Evolutionary conservation across 2,329 filamentous ascomycete genomes (phyloP), one percentile per base, ranked within the genome.

Genomic region (Teratosphaeria viscida): DNA sequence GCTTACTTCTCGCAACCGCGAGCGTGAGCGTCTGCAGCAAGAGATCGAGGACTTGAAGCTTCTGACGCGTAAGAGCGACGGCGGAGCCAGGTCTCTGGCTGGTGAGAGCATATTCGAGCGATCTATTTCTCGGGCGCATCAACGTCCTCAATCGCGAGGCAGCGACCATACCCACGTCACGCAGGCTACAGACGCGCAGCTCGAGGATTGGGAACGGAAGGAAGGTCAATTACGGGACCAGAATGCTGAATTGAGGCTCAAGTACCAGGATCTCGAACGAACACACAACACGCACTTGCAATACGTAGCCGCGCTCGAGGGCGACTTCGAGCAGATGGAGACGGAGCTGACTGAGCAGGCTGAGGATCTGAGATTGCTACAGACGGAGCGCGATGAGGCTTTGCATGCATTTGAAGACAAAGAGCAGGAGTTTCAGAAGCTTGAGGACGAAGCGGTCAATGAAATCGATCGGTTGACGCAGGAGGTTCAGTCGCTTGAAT

Each of bases 1-100:
- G 90, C 82, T 99, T 37, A 96, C 92, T 1, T 97, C 94, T 39
- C 84, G 94, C 27, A 96, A 96, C 70, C 88, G 91, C 29, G 94
- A 99, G 71, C 95, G 96, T 71, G 92, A 97, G 71, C 85, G 91
- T 5, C 80, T 99, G 8, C 95, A 97, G 73, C 90, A 96, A 71
- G 92, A 99, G 72, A 97, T 97, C 63, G 94, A 99, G 74, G 92
- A 96, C 62, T 80, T 99, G 63, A 99, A 97, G 75, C 85, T 97
- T 67, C 85, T 88, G 1, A 87, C 91, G 65, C 86, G 91, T 58
- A 85, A 90, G 63, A 84, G 84, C 34, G 88, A 84, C 62, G 74
- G 62, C 57, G 53, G 53, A 32, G 82, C 65, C 69, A 76, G 80
- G 59, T 85, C 83, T 2, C 74, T 82, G 58, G 79, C 90, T 1